A percentile compares a stretch with the other conserved stretches of the same genome.
Conservation (phyloP, 1,284 basidiomycete species). For the Lentinus polychrous region DNA sequence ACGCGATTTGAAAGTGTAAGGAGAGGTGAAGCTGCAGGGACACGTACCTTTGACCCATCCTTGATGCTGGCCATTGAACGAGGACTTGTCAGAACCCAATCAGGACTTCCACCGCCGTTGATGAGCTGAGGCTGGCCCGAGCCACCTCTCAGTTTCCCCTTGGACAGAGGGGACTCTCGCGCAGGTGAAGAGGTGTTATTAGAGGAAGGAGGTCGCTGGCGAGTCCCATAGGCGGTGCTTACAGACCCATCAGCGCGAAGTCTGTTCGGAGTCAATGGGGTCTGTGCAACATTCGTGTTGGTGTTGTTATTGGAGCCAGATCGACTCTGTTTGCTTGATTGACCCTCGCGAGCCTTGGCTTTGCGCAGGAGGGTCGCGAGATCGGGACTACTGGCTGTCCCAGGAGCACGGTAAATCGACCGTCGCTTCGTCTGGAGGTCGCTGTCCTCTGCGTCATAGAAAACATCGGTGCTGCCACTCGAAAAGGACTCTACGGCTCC, state of each 20-base stretch:
- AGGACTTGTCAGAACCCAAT: constrained; percentile 43
- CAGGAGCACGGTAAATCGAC: constrained; percentile 81
- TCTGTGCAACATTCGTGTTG: neutral
- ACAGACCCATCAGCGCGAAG: constrained; percentile 4
- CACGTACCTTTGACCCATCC: constrained; percentile 41
- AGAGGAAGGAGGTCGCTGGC: neutral
- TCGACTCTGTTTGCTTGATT: constrained; percentile 36
- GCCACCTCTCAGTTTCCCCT: constrained; percentile 9
- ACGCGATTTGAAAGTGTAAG: constrained; percentile 21
- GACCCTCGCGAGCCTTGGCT: constrained; percentile 48
- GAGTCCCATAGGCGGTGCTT: neutral
- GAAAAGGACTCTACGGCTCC: constrained; percentile 34
- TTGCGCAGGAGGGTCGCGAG: constrained; percentile 78
- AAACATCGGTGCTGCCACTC: constrained; percentile 42
- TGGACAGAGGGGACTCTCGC: constrained; percentile 3
- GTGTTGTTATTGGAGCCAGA: constrained; percentile 35
- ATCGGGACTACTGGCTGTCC: constrained; percentile 85
- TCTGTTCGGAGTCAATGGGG: constrained; percentile 12
- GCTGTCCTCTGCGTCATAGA: constrained; percentile 56
- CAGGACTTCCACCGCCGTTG: constrained; percentile 25
- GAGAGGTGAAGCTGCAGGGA: constrained; percentile 16
- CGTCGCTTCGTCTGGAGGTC: constrained; percentile 69
- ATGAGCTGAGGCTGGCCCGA: neutral
- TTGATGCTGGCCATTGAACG: constrained; percentile 29
- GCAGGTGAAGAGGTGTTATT: constrained; percentile 1